Base-by-base conservation (phyloP, 2,329 filamentous ascomycete species). In the Trichophyton simii region DNA sequence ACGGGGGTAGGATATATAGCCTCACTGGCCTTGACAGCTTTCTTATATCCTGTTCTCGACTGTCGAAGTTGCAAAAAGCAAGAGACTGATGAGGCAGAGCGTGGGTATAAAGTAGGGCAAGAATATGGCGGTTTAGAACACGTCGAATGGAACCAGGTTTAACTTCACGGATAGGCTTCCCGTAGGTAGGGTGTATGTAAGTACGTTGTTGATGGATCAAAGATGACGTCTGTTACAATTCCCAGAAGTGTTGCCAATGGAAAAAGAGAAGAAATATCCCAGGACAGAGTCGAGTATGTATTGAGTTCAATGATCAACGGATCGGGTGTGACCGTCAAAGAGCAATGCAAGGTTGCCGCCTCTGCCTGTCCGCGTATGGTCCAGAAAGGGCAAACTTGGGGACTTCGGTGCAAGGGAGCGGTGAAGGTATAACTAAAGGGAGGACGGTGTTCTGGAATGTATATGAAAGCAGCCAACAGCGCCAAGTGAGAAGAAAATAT, bases 231-330 rank as follows among this genome's bases (percentile, higher is more conserved):
- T 44, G 34, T 41, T 58, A 58, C 55, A 44, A 44, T 25, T 36
- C 54, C n/a, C 36, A 34, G 28, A 31, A 44, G 18, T 58, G 55
- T 58, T 58, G 55, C 55, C 55, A 44, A 42, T 44, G 7, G 36
- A 58, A 58, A 42, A 42, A 58, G 55, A 44, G 34, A 42, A 18
- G 41, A 58, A 25, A 55, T 15, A 58, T n/a, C 41, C 55, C 55
- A 58, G 55, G 36, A 58, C 22, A 18, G 34, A 58, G 55, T 58
- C n/a, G 55, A 58, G n/a, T 42, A 9, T 38, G 36, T 42, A 58
- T 58, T 58, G 55, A 58, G 55, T 58, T 58, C 55, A 58, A 58
- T 58, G 55, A 58, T 58, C 55, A 58, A 41, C 55, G 36, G 36
- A 58, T 58, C 55, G 55, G 55, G 36, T 58, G 55, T 55, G 41